phyloP scores from a whole-genome alignment of 768 basidiomycete species.

The Bullera alba region DNA sequence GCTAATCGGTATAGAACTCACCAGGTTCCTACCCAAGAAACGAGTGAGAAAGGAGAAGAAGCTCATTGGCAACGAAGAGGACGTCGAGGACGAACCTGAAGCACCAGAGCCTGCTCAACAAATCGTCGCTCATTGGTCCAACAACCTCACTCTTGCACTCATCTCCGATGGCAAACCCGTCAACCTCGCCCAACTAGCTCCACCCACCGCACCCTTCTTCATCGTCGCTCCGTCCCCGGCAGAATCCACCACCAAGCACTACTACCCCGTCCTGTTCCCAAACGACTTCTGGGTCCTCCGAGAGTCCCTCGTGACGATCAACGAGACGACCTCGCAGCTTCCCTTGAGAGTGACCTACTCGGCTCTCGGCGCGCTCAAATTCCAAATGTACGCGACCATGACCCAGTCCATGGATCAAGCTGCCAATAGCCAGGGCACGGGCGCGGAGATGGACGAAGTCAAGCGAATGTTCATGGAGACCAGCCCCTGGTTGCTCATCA shows the following conservation, averaged over 20 bases:
- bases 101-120: conserved; percentile 34
- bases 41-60: conserved; percentile 78
- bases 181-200: conserved; percentile 28
- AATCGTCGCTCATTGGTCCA: conserved; percentile 71
- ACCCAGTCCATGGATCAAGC: conserved; percentile 81
- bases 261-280: conserved; percentile 82
- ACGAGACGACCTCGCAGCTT: conserved; percentile 66
- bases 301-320: conserved; percentile 75
- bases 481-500: conserved; percentile 68
- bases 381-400: conserved; percentile 77
- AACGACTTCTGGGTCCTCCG: conserved; percentile 90
- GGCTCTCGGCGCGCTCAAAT: conserved; percentile 61
- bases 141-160: conserved; percentile 84
- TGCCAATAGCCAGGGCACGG: conserved; percentile 53
- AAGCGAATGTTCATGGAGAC: conserved; percentile 76
- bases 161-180: conserved; percentile 63
- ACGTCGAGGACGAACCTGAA: conserved; percentile 35
- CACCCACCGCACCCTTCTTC: conserved; percentile 52
- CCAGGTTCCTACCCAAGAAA: conserved; percentile 67
- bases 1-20: conserved; percentile 58
- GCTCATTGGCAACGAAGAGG: conserved; percentile 51
- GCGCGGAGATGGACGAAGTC: conserved; percentile 80
- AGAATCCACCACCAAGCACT: conserved; percentile 54
- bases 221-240: conserved; percentile 57
- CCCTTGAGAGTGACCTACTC: conserved; percentile 77